Conservation (phyloP, 768 basidiomycete species). For the Amanita pallidorosea region DNA sequence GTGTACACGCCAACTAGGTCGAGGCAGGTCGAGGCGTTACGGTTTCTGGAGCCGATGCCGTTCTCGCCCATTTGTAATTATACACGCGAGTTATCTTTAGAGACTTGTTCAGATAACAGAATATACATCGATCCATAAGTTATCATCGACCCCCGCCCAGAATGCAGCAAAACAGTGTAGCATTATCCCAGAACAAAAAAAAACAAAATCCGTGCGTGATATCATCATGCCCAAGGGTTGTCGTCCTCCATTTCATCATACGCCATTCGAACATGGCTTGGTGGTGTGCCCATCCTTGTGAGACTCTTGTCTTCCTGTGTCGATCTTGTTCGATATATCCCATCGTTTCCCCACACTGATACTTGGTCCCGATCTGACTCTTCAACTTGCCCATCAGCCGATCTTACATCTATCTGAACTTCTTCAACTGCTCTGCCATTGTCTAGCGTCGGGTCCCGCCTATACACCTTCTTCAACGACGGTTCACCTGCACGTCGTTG, state of each 20-base stretch:
- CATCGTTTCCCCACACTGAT: not conserved
- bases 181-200: too few relatives aligned
- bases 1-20: conserved; percentile 21
- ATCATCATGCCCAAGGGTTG: conserved; percentile 48
- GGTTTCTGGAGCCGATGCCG: conserved; percentile 47
- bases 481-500: conserved; percentile 56
- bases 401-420: conserved; percentile 32
- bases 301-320: conserved; percentile 10
- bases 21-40: conserved; percentile 39
- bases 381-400: conserved; percentile 13
- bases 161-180: too few relatives aligned
- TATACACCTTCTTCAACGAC: conserved; percentile 38
- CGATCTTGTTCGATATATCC: not conserved
- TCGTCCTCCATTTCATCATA: conserved; percentile 34
- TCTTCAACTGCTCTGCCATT: conserved; percentile 20
- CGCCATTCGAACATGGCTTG: conserved; percentile 29
- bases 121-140: not conserved
- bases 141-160: too few relatives aligned
- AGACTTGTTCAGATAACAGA: not conserved
- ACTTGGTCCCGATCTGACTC: conserved; percentile 7
- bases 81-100: too few relatives aligned
- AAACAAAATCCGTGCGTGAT: too few relatives aligned
- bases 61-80: conserved; percentile 32
- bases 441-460: conserved; percentile 33
- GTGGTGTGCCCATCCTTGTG: conserved; percentile 30